Evolutionary conservation across 2,329 filamentous ascomycete species (phyloP).

Genomic region (Canariomyces notabilis): DNA sequence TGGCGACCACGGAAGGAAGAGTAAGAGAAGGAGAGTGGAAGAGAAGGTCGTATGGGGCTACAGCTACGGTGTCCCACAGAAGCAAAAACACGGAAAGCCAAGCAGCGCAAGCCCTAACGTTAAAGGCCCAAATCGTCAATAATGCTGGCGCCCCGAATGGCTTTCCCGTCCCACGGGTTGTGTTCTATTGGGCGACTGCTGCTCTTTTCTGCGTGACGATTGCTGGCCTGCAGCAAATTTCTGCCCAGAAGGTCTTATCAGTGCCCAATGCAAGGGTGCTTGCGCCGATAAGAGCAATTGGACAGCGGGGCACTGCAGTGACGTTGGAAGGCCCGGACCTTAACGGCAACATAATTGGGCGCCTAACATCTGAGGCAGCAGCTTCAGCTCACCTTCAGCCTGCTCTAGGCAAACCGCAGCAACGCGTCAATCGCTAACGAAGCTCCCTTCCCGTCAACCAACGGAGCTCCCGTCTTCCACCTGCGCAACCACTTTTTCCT

Average conservation of each 20-base stretch:
- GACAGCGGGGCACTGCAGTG: slow-evolving; percentile 10
- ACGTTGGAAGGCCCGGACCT: slow-evolving; percentile 1
- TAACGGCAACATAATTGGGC: not conserved
- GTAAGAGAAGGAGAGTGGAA: slow-evolving; percentile 26
- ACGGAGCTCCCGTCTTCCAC: slow-evolving; percentile 29
- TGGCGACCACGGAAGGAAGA: slow-evolving; percentile 33
- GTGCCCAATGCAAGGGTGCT: slow-evolving; percentile 17
- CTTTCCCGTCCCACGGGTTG: slow-evolving; percentile 10
- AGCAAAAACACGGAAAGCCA: slow-evolving; percentile 14
- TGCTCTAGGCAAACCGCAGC: slow-evolving; percentile 34
- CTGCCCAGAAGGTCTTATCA: slow-evolving; percentile 26
- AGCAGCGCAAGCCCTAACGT: slow-evolving; percentile 11
- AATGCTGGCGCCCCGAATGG: slow-evolving; percentile 11
- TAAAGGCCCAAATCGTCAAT: slow-evolving; percentile 19
- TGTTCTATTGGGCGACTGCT: slow-evolving; percentile 23
- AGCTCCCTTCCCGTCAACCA: slow-evolving; percentile 22
- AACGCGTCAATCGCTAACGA: slow-evolving; percentile 30
- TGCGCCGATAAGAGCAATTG: slow-evolving; percentile 19
- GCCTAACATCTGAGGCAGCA: slow-evolving; percentile 21
- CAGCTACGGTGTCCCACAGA: slow-evolving; percentile 13
- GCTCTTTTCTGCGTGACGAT: slow-evolving; percentile 15
- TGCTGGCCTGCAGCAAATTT: slow-evolving; percentile 25
- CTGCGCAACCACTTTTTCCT: slow-evolving; percentile 9
- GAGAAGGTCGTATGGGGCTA: slow-evolving; percentile 12
- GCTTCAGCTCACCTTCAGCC: slow-evolving; percentile 16